A percentile compares a stretch with the other conserved stretches of the same genome.
Evolutionary conservation across 176 grass and related monocot species (phyloP).

Genomic region (Cymbopogon citratus): DNA sequence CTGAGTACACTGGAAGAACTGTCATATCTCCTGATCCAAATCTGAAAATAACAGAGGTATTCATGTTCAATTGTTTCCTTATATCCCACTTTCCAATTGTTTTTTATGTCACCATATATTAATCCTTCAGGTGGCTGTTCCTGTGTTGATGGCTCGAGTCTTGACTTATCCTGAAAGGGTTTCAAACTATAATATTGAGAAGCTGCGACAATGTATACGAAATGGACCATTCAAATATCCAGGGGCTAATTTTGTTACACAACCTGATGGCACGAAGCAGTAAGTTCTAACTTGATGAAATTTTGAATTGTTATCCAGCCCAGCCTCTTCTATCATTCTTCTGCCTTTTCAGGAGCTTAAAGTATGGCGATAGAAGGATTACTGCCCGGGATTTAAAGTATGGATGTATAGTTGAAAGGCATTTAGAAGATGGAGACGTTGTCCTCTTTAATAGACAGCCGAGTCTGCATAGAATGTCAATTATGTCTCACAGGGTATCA

Average conservation of each 20-base stretch:
- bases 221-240: slow-evolving; percentile 95
- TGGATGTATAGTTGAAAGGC: slow-evolving; percentile 86
- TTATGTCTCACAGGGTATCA: slow-evolving; percentile 86
- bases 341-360: slow-evolving; percentile 61
- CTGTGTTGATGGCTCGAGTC: slow-evolving; percentile 78
- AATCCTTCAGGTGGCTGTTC: slow-evolving; percentile 72
- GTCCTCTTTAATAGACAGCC: slow-evolving; percentile 97
- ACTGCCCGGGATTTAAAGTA: slow-evolving; percentile 76
- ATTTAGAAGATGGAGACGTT: slow-evolving; percentile 95
- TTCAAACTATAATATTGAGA: slow-evolving; percentile 81
- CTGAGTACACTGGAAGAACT: slow-evolving; percentile 93
- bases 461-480: slow-evolving; percentile 98
- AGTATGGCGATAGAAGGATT: slow-evolving; percentile 69
- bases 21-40: slow-evolving; percentile 99
- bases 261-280: slow-evolving; percentile 56
- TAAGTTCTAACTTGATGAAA: slow-evolving; percentile 45
- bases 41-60: slow-evolving; percentile 94
- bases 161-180: slow-evolving; percentile 94
- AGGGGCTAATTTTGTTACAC: slow-evolving; percentile 75
- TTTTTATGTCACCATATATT: slow-evolving; percentile 7
- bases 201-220: slow-evolving; percentile 68
- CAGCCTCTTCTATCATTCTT: not conserved
- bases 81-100: slow-evolving; percentile 1
- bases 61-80: not conserved
- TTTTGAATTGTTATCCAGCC: slow-evolving; percentile 17